Evolutionary conservation across 345 rosid species (phyloP), one percentile per base, ranked within the genome.

Genomic region (Bruguiera sexangula): DNA sequence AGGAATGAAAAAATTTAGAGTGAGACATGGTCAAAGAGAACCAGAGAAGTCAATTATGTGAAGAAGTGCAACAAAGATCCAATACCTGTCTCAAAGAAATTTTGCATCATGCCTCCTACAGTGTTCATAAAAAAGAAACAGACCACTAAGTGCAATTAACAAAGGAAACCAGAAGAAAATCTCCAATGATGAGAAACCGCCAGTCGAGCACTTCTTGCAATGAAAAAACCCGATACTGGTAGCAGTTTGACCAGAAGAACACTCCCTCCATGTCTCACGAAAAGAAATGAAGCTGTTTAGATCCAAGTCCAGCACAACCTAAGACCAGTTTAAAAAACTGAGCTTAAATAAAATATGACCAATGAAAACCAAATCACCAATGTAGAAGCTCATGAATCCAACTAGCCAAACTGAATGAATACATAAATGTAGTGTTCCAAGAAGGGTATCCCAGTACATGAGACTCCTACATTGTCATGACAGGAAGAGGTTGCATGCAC

Each of bases 161-260:
- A 73, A 91, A 89, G 82, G 93, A 88, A 77, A 85, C 89, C 87
- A 84, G 75, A 65, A 87, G 89, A 69, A 87, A 88, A 80, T 85
- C 90, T 80, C 95, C 85, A 76, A 60, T 79, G 65, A 78, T 76
- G 63, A 87, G 81, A 81, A 89, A 85, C 84, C 96, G 92, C 97
- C 96, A 89, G 67, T 91, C 92, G 21, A 94, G 95, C 77, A 82
- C 90, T 88, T 89, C 92, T 86, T 85, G 95, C 82, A 92, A 79
- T 60, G 96, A 86, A 68, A 87, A 80, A 80, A 74, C 81, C 65
- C 82, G 84, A 82, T 63, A 82, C 78, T 64, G 85, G 84, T 70
- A 82, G 88, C 85, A 81, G 78, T 80, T 84, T 80, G 93, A 82
- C 87, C 81, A 76, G 75, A 83, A 73, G 76, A 68, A 75, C 70